phyloP scores from a whole-genome alignment of 306 rosid species.

The Fragaria nilgerrensis region DNA sequence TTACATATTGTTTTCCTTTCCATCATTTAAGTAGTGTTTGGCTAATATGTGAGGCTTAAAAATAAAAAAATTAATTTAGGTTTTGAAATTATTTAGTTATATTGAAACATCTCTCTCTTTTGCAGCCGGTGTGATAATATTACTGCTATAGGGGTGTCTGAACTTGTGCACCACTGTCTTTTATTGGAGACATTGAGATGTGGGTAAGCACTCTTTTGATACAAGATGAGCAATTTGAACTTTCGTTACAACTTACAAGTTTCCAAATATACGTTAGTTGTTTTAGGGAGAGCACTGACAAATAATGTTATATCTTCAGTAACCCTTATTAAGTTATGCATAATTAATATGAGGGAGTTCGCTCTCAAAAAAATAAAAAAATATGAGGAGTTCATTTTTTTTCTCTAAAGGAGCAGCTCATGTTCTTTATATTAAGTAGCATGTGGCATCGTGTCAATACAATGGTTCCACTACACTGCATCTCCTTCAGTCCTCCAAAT shows the following conservation, averaged over 20 bases:
- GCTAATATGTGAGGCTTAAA: not conserved
- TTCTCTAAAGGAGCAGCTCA: not conserved
- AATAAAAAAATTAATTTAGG: slow-evolving; percentile 24
- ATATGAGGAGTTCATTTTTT: not conserved
- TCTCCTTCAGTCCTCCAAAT: not conserved
- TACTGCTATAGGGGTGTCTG: slow-evolving; percentile 65
- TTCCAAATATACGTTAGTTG: not conserved
- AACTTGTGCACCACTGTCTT: slow-evolving; percentile 65
- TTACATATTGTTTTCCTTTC: not conserved
- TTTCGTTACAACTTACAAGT: not conserved
- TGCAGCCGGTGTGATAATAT: slow-evolving; percentile 76
- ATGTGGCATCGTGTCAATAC: not conserved
- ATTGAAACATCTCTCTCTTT: slow-evolving; percentile 30
- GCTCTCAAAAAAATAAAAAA: not conserved
- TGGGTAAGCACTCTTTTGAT: slow-evolving; percentile 52
- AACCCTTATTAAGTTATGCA: not conserved
- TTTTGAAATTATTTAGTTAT: slow-evolving; percentile 37
- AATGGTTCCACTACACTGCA: not conserved
- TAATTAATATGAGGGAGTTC: not conserved
- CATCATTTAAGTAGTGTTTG: not conserved
- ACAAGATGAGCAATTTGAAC: not conserved
- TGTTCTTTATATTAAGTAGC: not conserved
- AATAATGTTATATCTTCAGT: not conserved
- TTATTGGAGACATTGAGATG: slow-evolving; percentile 81
- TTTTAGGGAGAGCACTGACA: not conserved